A percentile compares a stretch with the other conserved stretches of the same genome.
Evolutionary conservation across 129 eudicot genomes (phyloP).

Genomic region (Escallonia herrerae): DNA sequence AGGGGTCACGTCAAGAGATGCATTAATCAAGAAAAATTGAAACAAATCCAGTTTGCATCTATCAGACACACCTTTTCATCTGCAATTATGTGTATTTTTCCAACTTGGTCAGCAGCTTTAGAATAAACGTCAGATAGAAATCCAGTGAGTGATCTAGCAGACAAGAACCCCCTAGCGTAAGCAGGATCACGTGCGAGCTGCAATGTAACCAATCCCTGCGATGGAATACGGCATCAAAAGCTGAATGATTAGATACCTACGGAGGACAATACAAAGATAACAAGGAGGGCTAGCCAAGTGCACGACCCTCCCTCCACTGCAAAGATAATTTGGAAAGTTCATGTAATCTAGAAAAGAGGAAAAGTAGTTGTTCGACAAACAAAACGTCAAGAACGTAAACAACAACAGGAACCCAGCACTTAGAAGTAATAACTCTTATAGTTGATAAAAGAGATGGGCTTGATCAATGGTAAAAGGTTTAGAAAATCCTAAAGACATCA

Average conservation of each 20-base stretch:
- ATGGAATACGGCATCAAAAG: conserved; percentile 4
- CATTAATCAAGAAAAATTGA: neutral
- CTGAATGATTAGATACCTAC: neutral
- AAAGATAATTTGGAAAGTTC: no score
- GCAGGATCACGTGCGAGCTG: conserved; percentile 71
- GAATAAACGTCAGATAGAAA: conserved; percentile 81
- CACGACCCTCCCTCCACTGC: no score
- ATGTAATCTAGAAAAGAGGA: no score
- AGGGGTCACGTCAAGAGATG: neutral
- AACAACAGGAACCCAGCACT: no score
- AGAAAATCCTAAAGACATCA: neutral
- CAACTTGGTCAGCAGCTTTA: conserved; percentile 88
- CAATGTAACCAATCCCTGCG: conserved; percentile 84
- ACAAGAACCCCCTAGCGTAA: conserved; percentile 60
- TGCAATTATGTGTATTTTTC: conserved; percentile 85
- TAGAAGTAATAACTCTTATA: no score
- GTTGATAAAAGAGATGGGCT: neutral
- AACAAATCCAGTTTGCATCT: neutral
- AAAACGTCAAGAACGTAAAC: no score
- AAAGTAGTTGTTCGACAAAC: no score
- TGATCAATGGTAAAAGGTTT: neutral
- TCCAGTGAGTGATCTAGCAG: conserved; percentile 89
- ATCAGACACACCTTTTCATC: conserved; percentile 51
- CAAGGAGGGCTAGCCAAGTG: neutral
- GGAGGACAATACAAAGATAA: neutral